These are phyloP conservation scores for Diaporthe citriasiana DNA, from an alignment of 2,329 filamentous ascomycete genomes.

Conservation along the genomic window DNA sequence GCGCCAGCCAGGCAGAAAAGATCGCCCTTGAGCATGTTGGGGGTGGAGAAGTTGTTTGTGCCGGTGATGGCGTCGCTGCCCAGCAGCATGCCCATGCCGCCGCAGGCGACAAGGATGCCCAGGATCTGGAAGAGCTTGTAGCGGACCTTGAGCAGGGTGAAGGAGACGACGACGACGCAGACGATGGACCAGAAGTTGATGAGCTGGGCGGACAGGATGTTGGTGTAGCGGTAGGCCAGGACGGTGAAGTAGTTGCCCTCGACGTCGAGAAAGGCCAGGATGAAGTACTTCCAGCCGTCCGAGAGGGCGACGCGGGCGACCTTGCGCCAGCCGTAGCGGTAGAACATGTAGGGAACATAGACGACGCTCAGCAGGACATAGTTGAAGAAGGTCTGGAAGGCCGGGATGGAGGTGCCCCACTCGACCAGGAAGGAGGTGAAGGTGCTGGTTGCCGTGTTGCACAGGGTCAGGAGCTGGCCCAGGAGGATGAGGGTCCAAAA, in stretches of 20 bases:
- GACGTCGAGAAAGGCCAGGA: slow-evolving; percentile 93
- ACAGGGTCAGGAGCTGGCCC: slow-evolving; percentile 88
- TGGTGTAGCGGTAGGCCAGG: slow-evolving; percentile 92
- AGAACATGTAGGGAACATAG: slow-evolving; percentile 85
- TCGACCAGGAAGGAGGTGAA: slow-evolving; percentile 81
- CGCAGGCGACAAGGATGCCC: slow-evolving; percentile 92
- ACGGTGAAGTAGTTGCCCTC: slow-evolving; percentile 99
- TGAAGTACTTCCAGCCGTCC: slow-evolving; percentile 94
- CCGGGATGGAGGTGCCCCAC: slow-evolving; percentile 83
- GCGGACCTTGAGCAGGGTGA: slow-evolving; percentile 85
- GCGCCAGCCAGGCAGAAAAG: slow-evolving; percentile 91
- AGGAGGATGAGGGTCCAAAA: slow-evolving; percentile 89
- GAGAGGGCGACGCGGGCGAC: slow-evolving; percentile 74
- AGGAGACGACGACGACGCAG: slow-evolving; percentile 88
- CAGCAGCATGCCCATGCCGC: slow-evolving; percentile 89
- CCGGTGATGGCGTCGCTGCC: slow-evolving; percentile 89
- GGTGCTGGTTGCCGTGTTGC: slow-evolving; percentile 94
- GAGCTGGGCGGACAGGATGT: slow-evolving; percentile 91
- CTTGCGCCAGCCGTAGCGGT: slow-evolving; percentile 81
- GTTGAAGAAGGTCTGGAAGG: slow-evolving; percentile 96
- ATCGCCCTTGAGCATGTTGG: slow-evolving; percentile 89
- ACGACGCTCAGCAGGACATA: slow-evolving; percentile 87
- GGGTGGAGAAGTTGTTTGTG: slow-evolving; percentile 75
- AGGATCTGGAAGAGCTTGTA: slow-evolving; percentile 89
- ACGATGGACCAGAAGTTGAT: slow-evolving; percentile 99